These are phyloP conservation scores for Candida corydali DNA, from an alignment of 805 yeast genomes.

Conservation along the genomic window DNA sequence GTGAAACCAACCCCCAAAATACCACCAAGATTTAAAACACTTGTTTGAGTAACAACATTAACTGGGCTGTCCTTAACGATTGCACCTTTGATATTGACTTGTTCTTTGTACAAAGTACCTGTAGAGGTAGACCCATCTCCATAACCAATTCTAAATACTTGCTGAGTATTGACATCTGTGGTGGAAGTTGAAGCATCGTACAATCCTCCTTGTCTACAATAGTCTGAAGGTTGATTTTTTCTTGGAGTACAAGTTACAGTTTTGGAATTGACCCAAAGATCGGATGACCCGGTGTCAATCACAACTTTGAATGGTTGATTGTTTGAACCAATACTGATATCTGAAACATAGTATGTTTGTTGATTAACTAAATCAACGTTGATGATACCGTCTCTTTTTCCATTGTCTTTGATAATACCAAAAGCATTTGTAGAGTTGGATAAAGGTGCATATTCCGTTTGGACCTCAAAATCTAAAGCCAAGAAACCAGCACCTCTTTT, in stretches of 20 bases:
- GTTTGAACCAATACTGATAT: slow-evolving; percentile 25
- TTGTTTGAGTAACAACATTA: slow-evolving; percentile 14
- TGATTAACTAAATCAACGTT: slow-evolving; percentile 5
- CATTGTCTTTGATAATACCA: background rate
- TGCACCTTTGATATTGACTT: slow-evolving; percentile 6
- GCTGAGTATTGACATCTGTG: slow-evolving; percentile 10
- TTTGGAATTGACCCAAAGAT: slow-evolving; percentile 31
- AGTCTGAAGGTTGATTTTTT: background rate
- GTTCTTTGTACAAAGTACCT: slow-evolving; percentile 45
- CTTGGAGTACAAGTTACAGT: slow-evolving; percentile 5
- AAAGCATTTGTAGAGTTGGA: slow-evolving; percentile 4
- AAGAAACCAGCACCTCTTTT: slow-evolving; percentile 9
- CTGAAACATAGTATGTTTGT: slow-evolving; percentile 10
- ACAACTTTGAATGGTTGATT: slow-evolving; percentile 23
- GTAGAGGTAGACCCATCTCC: slow-evolving; percentile 38
- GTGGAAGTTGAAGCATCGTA: slow-evolving; percentile 29
- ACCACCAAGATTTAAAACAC: slow-evolving; percentile 2
- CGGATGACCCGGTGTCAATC: slow-evolving; percentile 41
- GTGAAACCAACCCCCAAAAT: slow-evolving; percentile 7
- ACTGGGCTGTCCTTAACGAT: slow-evolving; percentile 10
- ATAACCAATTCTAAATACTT: slow-evolving; percentile 26
- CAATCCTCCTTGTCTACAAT: slow-evolving; percentile 35
- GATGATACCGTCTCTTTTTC: slow-evolving; percentile 5
- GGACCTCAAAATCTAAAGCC: slow-evolving; percentile 9
- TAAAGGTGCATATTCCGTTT: background rate